These are phyloP conservation scores for Hagleromyces aurorensis DNA, from an alignment of 805 yeast genomes.

Conservation along the genomic window DNA sequence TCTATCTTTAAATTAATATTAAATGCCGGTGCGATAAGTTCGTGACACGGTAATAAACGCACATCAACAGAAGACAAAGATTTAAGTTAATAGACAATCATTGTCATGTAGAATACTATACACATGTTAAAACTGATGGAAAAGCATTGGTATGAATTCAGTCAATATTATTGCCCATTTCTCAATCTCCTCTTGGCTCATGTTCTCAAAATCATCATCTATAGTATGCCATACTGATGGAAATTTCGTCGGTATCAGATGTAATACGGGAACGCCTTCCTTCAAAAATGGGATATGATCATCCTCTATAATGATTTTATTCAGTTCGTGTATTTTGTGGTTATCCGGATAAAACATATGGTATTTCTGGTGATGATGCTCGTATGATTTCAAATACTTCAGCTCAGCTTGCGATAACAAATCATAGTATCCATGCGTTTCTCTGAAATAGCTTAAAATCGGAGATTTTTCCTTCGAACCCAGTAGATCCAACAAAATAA, in stretches of 20 bases:
- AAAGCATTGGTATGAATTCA: no score
- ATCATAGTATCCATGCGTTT: constrained; percentile 34
- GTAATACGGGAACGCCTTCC: constrained; percentile 41
- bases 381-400: constrained; percentile 1
- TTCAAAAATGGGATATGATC: constrained; percentile 47
- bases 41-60: no score
- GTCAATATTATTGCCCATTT: constrained; percentile 41
- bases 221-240: constrained; percentile 48
- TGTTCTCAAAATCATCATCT: constrained; percentile 37
- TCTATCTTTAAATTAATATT: no score
- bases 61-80: no score
- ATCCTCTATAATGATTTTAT: constrained; percentile 30
- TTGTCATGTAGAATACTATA: no score
- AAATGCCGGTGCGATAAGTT: no score
- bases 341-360: constrained; percentile 11
- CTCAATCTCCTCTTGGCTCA: constrained; percentile 34
- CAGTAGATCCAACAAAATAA: constrained; percentile 44
- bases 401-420: no score
- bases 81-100: no score
- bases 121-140: no score
- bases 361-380: not conserved
- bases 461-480: constrained; percentile 32
- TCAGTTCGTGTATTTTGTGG: constrained; percentile 6
- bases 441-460: constrained; percentile 37
- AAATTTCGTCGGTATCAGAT: constrained; percentile 45